Base-by-base conservation (phyloP, 202 grass and related monocot genomes). In the Dendrocalamus latiflorus region DNA sequence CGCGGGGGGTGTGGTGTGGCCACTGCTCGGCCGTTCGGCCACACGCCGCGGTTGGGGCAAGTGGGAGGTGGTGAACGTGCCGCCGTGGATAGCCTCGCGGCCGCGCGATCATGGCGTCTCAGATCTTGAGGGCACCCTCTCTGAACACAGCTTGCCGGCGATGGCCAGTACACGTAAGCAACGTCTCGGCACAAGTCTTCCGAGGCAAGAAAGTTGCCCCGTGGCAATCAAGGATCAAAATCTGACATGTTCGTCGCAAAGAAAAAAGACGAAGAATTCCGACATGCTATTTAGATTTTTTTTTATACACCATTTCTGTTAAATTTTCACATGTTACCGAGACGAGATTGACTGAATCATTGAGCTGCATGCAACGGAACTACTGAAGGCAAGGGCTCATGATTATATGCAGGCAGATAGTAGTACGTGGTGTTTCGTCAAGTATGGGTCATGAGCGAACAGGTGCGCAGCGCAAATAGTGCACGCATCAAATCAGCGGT, bases 401-500 rank as follows among this genome's bases (percentile, higher is more conserved):
- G 4, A 34, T 34, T 34, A 34, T 34, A 34, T 34, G 33, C 33
- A 34, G 33, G 33, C 33, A 34, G 33, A 34, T 34, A 34, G 33
- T 0, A 16, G 47, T 37, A 53, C 76, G 68, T 18, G 56, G n/a
- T 41, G 69, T 9, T 65, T 64, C 36, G 69, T 63, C 42, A 41
- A 28, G 57, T 37, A 82, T 39, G 34, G 51, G 17, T 20, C 8
- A 26, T 45, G 78, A 20, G 68, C 79, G 18, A 18, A 4, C 63
- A 51, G 56, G 20, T 0, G 54, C 1, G 8, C 57, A 55, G 47
- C 1, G 42, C 24, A 0, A 84, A 84, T 37, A 84, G 81, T 84
- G 17, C 72, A 68, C 50, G 72, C 71, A 54, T 76, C 81, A 67
- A 57, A 20, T 76, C 72, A 17, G 11, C 62, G 5, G 72, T 34